Evolutionary conservation across 495 filamentous ascomycete species (phyloP).

Genomic region (Penicillium coprophilum): DNA sequence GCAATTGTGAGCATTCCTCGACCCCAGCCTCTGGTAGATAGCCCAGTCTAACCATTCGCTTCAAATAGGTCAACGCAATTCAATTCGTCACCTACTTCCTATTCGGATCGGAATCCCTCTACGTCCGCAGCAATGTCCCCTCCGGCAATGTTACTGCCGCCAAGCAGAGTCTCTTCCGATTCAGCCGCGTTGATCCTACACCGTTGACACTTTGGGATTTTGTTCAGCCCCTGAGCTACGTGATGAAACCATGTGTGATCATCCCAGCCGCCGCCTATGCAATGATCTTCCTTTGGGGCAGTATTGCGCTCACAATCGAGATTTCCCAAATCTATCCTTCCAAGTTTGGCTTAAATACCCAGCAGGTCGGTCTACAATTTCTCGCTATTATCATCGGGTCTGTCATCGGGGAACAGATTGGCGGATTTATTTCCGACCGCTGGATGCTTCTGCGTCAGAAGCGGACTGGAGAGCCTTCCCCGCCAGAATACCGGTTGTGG

Average conservation of each 20-base stretch:
- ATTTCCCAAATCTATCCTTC: constrained; percentile 51
- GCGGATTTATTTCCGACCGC: constrained; percentile 49
- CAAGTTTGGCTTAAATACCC: constrained; percentile 52
- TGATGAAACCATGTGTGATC: constrained; percentile 38
- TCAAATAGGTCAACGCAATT: constrained; percentile 47
- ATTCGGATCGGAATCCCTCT: constrained; percentile 56
- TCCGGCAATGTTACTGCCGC: constrained; percentile 9
- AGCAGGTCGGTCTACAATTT: constrained; percentile 56
- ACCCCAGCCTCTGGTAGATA: background rate
- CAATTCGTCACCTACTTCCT: constrained; percentile 55
- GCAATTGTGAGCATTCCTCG: constrained; percentile 35
- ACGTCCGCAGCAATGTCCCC: constrained; percentile 30
- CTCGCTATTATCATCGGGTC: constrained; percentile 55
- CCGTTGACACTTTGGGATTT: constrained; percentile 50
- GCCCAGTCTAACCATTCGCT: background rate
- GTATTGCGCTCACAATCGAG: constrained; percentile 51
- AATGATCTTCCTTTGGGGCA: constrained; percentile 54
- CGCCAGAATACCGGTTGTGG: constrained; percentile 54
- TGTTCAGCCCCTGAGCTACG: constrained; percentile 44
- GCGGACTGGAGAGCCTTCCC: constrained; percentile 23
- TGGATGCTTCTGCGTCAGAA: constrained; percentile 46
- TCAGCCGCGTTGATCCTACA: constrained; percentile 49
- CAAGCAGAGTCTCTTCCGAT: constrained; percentile 38
- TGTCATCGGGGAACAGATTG: constrained; percentile 56
- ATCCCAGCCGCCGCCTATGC: constrained; percentile 52